A percentile compares a stretch with the other conserved stretches of the same genome.
These are phyloP conservation scores for Boletales sp. DNA, from an alignment of 768 basidiomycete genomes.

Conservation along the genomic window DNA sequence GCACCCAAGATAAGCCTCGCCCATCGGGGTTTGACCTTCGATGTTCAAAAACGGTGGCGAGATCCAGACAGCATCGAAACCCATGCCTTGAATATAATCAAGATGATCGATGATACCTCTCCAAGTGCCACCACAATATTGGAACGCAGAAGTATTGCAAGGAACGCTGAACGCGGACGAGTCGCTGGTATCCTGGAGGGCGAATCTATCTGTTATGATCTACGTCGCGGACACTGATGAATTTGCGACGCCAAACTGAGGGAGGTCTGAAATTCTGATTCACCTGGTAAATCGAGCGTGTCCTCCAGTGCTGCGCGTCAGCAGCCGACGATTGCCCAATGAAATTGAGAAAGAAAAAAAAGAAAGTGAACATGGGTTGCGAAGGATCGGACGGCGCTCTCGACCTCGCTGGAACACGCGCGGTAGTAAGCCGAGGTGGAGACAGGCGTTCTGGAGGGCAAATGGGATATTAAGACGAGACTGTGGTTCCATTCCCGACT, in stretches of 20 bases:
- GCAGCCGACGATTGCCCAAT: slow-evolving; percentile 27
- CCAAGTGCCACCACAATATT: slow-evolving; percentile 60
- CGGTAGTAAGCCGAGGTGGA: slow-evolving; percentile 1
- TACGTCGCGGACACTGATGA: slow-evolving; percentile 10
- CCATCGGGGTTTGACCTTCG: slow-evolving; percentile 45
- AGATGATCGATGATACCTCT: slow-evolving; percentile 48
- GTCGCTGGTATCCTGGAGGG: slow-evolving; percentile 38
- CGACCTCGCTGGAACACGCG: slow-evolving; percentile 1
- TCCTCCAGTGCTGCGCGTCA: slow-evolving; percentile 47
- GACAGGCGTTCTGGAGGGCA: background rate
- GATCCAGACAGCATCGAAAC: slow-evolving; percentile 59
- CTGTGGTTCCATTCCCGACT: slow-evolving; percentile 16
- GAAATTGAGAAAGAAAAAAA: slow-evolving; percentile 10
- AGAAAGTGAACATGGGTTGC: slow-evolving; percentile 7
- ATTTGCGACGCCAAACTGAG: background rate
- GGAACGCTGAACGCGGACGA: slow-evolving; percentile 27
- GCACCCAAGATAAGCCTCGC: slow-evolving; percentile 57
- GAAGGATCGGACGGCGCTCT: background rate
- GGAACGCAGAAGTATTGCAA: slow-evolving; percentile 45
- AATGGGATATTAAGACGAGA: slow-evolving; percentile 2
- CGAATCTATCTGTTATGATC: slow-evolving; percentile 61
- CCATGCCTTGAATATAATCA: slow-evolving; percentile 63
- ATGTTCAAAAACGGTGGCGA: slow-evolving; percentile 52
- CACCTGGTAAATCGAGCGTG: slow-evolving; percentile 54
- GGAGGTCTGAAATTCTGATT: too few relatives aligned